Evolutionary conservation across 2,329 filamentous ascomycete genomes (phyloP).

Genomic region (Calonectria ilicicola): DNA sequence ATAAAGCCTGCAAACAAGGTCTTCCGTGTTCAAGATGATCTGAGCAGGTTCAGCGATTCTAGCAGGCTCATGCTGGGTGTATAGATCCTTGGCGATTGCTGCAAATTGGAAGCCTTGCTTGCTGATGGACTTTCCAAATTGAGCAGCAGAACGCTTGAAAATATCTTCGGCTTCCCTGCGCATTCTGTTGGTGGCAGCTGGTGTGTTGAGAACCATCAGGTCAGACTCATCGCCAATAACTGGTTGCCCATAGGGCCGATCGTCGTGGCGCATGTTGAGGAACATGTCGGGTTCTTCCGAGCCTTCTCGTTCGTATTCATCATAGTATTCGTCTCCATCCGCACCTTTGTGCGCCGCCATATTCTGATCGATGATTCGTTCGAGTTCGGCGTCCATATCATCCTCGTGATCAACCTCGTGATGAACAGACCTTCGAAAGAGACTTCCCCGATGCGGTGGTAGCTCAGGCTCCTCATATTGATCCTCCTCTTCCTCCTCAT

Average conservation of each 20-base stretch:
- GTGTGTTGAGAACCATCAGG: slow-evolving; percentile 66
- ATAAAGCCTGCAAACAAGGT: slow-evolving; percentile 74
- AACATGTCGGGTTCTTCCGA: slow-evolving; percentile 61
- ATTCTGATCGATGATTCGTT: slow-evolving; percentile 51
- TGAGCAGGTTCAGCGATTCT: slow-evolving; percentile 76
- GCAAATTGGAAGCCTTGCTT: slow-evolving; percentile 74
- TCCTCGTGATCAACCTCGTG: slow-evolving; percentile 35
- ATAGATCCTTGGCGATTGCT: slow-evolving; percentile 78
- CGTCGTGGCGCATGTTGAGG: slow-evolving; percentile 60
- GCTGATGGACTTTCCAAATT: slow-evolving; percentile 54
- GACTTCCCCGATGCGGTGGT: slow-evolving; percentile 45
- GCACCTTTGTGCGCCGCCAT: slow-evolving; percentile 52
- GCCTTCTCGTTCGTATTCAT: slow-evolving; percentile 52
- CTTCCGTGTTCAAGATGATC: slow-evolving; percentile 81
- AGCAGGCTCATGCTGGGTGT: slow-evolving; percentile 67
- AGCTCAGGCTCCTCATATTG: slow-evolving; percentile 51
- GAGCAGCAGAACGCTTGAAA: slow-evolving; percentile 64
- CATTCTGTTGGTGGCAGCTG: slow-evolving; percentile 65
- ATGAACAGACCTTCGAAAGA: slow-evolving; percentile 46
- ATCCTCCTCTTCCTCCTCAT: slow-evolving; percentile 43
- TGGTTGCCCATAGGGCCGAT: slow-evolving; percentile 52
- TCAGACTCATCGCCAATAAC: slow-evolving; percentile 61
- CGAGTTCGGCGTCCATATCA: slow-evolving; percentile 51
- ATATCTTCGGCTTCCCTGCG: slow-evolving; percentile 67
- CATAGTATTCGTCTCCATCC: slow-evolving; percentile 55